Evolutionary conservation across 768 basidiomycete species (phyloP), one percentile per base, ranked within the genome.

Genomic region (Phlebiopsis gigantea): DNA sequence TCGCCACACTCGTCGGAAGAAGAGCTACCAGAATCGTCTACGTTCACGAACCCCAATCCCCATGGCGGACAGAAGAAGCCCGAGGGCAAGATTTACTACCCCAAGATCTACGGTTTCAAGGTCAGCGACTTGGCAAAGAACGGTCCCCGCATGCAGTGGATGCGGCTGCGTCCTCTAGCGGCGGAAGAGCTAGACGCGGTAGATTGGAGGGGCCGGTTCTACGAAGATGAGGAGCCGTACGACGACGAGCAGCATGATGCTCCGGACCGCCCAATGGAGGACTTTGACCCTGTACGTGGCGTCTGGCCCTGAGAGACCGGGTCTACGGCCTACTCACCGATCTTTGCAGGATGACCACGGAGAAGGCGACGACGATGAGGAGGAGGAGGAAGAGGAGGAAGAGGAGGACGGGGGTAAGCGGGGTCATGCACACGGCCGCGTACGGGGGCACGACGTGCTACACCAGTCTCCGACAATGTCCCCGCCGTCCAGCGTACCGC

Each of bases 131-230:
- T 91, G 51, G 93, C 97, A 10, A 90, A 93, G 70, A 90, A 84
- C 64, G 97, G 97, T 4, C 97, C 97, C 14, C 79, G 97, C 57
- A 98, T 99, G 95, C 87, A 88, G 66, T 99, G 97, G 97, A 71
- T 98, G 70, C 79, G 97, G 54, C 70, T 93, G 70, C 77, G 96
- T 57, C 96, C 96, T 29, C 85, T 88, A 69, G 84, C 77, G 57
- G 79, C 85, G 1, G 81, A 81, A 54, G 92, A 95, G 64, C 71
- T 98, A 64, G 92, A 94, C 63, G 75, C 79, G 65, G 94, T 97
- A 28, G 95, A 97, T 69, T 93, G 87, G 84, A 80, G 89, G 57
- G 95, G 95, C 5, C 75, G 89, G 49, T 98, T 93, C 92, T 83
- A 91, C 59, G 85, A 86, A 19, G 86, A 86, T 28, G 87, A 89